Base-by-base conservation (phyloP, 768 basidiomycete genomes). In the Podaxis sp. region DNA sequence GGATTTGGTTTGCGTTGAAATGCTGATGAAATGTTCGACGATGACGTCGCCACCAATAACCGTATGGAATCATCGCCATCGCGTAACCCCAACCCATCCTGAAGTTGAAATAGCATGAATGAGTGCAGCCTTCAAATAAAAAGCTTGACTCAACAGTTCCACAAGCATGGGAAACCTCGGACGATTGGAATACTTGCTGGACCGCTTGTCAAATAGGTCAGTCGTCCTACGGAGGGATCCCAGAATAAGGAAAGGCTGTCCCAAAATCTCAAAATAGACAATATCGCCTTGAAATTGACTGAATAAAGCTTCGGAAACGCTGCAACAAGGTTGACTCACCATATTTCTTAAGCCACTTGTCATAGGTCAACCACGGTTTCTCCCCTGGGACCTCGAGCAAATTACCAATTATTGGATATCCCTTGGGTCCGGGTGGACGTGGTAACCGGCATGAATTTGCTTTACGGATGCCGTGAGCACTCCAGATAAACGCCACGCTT, bases 1-100 rank as follows among this genome's bases (percentile, higher is more conserved):
- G 61, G 1, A 70, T 66, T 13, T 59, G 63, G 36, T 70, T 70
- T 52, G 68, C 70, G 17, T 66, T 65, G 56, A 75, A 65, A 3
- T 68, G 68, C 60, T 71, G 68, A 4, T 71, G 70, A 33, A 65
- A 67, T 8, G 71, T 66, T 48, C 70, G 68, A 33, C 74, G 69
- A 61, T 68, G 72, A 19, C 69, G 66, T 38, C 69, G 63, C 74
- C 74, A 75, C 40, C 59, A 65, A 28, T 71, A 63, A 6, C 68
- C 70, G 58, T 74, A 74, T 0, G 71, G 69, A 12, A 69, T 65
- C 55, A 70, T 65, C 17, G 67, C 65, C 24, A 72, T 63, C 7
- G 65, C 64, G 53, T 69, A 65, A 33, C 63, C 65, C 68, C 69
- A 71, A 6, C 67, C 68, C 72, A 71, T 72, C 22, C 72, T 73